Evolutionary conservation across 257 asterid species (phyloP), one percentile per base, ranked within the genome.

Genomic region (Orobanche coerulescens): DNA sequence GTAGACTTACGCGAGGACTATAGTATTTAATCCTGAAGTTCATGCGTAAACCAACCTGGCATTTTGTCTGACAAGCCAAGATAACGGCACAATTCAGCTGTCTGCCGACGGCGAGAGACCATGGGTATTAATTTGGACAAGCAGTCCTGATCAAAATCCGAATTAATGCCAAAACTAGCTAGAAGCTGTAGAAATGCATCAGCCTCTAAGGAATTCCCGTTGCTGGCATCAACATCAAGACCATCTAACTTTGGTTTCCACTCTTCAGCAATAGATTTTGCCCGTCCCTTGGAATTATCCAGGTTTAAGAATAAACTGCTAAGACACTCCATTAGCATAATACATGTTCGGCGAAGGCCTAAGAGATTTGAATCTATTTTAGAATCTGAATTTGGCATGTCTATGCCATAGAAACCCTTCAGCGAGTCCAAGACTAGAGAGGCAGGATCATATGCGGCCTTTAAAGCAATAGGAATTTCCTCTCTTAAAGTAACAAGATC

Each of bases 91-190:
- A 89, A 76, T 65, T 89, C 96, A 62, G 96, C 94, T 56, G 91
- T 82, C 69, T 89, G 96, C 42, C 91, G 91, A 31, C 96, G 91
- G 26, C 95, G 93, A 67, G 95, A 89, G 56, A 89, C 96, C 96
- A 89, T 89, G 42, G 96, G 96, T 62, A 89, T 82, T 53, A 89
- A 71, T 61, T 83, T 86, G 76, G 81, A 74, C 70, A 89, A 77
- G 69, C 73, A 62, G 31, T 80, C 94, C 74, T 84, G 89, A 64
- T 84, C 77, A 70, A 89, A 89, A 63, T 77, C 76, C 39, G 96
- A 84, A 59, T 84, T 79, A 59, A 89, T 84, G 42, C 82, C 86
- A 73, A 82, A 89, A 44, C 91, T 88, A 65, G 94, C 96, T 64
- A 88, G 82, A 69, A 88, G 84, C 57, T 89, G 95, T 51, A 89